phyloP scores from a whole-genome alignment of 192 early-diverging fungal species.

The Entophlyctis helioformis region DNA sequence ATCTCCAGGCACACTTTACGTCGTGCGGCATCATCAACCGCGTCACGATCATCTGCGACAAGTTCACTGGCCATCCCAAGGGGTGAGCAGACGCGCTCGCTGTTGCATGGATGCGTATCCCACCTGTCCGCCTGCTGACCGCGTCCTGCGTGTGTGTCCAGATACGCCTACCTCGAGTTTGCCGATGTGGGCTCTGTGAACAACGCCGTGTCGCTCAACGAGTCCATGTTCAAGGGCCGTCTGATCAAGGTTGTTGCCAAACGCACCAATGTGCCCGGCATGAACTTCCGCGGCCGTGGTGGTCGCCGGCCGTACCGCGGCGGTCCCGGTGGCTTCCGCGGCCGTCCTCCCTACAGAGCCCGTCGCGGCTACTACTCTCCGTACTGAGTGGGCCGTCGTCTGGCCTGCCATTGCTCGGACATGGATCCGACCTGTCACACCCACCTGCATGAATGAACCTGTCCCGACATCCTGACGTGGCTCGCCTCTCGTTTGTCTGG shows the following conservation, averaged over 20 bases:
- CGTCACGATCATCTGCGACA: conserved; percentile 92
- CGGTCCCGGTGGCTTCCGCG: conserved; percentile 19
- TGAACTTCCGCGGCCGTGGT: conserved; percentile 64
- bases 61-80: conserved; percentile 63
- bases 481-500: too few relatives aligned
- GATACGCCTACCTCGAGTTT: conserved; percentile 96
- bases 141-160: too few relatives aligned
- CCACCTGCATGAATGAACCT: too few relatives aligned
- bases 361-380: conserved; percentile 26
- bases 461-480: too few relatives aligned
- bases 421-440: too few relatives aligned
- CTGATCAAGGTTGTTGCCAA: conserved; percentile 79
- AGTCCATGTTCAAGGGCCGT: conserved; percentile 79
- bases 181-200: conserved; percentile 65
- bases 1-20: conserved; percentile 90
- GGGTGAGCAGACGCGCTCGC: conserved; percentile 13
- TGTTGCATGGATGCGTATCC: too few relatives aligned
- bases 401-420: too few relatives aligned
- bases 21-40: conserved; percentile 92
- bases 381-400: too few relatives aligned
- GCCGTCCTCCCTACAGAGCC: conserved; percentile 5
- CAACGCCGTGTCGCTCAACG: conserved; percentile 77
- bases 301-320: conserved; percentile 58
- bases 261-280: conserved; percentile 89
- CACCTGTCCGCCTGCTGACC: too few relatives aligned